These are phyloP conservation scores for Bruguiera gymnorhiza DNA, from an alignment of 345 rosid species.

Conservation along the genomic window DNA sequence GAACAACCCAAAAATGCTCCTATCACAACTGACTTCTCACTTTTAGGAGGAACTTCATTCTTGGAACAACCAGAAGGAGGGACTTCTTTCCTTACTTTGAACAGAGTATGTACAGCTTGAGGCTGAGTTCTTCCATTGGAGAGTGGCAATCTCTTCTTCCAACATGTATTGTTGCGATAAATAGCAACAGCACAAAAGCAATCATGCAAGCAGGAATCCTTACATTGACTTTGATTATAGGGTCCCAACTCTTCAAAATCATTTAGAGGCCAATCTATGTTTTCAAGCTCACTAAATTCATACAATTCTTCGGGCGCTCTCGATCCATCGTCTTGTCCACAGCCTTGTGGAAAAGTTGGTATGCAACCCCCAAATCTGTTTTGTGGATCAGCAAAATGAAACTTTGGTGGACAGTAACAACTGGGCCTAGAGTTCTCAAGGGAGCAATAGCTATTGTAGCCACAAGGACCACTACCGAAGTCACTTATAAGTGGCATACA, in stretches of 20 bases:
- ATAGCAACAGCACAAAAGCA: slow-evolving; percentile 16
- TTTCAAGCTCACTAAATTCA: too few species aligned
- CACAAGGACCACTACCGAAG: slow-evolving; percentile 15
- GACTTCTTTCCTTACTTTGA: slow-evolving; percentile 18
- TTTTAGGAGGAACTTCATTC: too few species aligned
- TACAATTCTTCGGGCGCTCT: neutral
- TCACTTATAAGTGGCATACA: neutral
- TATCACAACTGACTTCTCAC: neutral
- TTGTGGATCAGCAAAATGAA: slow-evolving; percentile 2
- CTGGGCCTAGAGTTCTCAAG: neutral
- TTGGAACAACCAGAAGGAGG: slow-evolving; percentile 1
- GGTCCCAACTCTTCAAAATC: slow-evolving; percentile 12
- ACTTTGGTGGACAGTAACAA: slow-evolving; percentile 10
- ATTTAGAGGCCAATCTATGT: slow-evolving; percentile 7
- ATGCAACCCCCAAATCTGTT: slow-evolving; percentile 10
- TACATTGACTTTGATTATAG: slow-evolving; percentile 3
- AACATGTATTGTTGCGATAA: neutral
- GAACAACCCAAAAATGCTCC: neutral
- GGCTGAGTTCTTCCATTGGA: slow-evolving; percentile 20
- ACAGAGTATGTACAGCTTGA: too few species aligned
- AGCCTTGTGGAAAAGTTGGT: slow-evolving; percentile 16
- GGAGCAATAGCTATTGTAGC: slow-evolving; percentile 16
- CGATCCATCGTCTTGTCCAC: slow-evolving; percentile 11
- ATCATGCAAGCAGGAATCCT: slow-evolving; percentile 16
- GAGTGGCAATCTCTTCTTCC: slow-evolving; percentile 25